These are phyloP conservation scores for Fusarium torulosum DNA, from an alignment of 2,329 filamentous ascomycete genomes.

Conservation along the genomic window DNA sequence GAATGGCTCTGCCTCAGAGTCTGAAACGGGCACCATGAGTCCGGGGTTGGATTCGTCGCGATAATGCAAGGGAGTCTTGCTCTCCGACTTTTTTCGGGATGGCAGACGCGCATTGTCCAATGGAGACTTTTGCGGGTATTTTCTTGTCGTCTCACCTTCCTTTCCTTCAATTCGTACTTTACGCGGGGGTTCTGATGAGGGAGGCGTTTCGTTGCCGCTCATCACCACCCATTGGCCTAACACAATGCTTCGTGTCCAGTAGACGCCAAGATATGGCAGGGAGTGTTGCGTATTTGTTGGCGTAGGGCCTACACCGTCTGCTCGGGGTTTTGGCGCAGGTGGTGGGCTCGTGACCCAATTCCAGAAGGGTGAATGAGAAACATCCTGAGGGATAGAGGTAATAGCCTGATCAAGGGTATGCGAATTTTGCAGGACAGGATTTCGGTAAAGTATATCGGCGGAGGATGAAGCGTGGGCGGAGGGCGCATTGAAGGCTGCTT, in stretches of 20 bases:
- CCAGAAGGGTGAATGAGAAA: constrained; percentile 54
- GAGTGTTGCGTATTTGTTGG: constrained; percentile 44
- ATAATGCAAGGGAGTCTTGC: constrained; percentile 47
- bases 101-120: constrained; percentile 40
- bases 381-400: constrained; percentile 48
- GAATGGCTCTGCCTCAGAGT: constrained; percentile 55
- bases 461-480: constrained; percentile 3
- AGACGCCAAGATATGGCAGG: constrained; percentile 50
- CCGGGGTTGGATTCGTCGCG: constrained; percentile 51
- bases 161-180: constrained; percentile 50
- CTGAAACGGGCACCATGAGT: constrained; percentile 52
- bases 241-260: constrained; percentile 56
- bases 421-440: constrained; percentile 53
- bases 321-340: constrained; percentile 13
- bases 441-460: constrained; percentile 53
- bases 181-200: constrained; percentile 50
- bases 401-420: constrained; percentile 51
- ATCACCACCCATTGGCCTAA: constrained; percentile 55
- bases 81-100: constrained; percentile 42
- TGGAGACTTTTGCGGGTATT: constrained; percentile 40
- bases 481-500: constrained; percentile 11
- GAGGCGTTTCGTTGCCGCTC: constrained; percentile 54
- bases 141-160: constrained; percentile 36
- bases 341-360: constrained; percentile 53
- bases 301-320: constrained; percentile 5